Percentiles rank a stretch among this genome's conserved stretches.
Evolutionary conservation across 192 early-diverging fungal species (phyloP).

Genomic region (Coemansia umbellata): DNA sequence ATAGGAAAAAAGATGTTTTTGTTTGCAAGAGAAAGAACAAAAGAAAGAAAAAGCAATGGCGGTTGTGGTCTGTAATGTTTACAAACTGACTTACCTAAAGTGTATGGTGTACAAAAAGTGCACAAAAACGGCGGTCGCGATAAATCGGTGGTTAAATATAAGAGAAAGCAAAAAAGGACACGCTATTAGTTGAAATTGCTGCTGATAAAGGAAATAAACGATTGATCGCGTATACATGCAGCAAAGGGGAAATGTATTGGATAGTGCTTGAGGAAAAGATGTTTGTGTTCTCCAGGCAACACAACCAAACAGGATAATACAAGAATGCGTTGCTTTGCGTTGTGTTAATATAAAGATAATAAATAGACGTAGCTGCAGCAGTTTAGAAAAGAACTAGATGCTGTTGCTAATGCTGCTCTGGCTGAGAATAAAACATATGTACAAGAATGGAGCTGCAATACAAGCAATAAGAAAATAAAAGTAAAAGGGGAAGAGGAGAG

Average conservation of each 20-base stretch:
- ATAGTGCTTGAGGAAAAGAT: no score
- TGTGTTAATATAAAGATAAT: no score
- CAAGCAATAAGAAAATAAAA: background rate
- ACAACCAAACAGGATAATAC: background rate
- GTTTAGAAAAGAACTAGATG: no score
- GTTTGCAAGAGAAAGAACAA: no score
- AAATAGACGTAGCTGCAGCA: background rate
- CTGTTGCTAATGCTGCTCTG: background rate
- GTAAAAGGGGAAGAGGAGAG: background rate
- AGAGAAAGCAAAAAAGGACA: background rate
- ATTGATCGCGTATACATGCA: no score
- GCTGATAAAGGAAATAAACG: no score
- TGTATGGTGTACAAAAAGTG: background rate
- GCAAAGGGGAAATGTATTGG: no score
- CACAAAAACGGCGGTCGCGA: background rate
- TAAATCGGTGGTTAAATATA: background rate
- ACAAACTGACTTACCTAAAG: slow-evolving; percentile 3
- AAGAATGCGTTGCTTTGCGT: no score
- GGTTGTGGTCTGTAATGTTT: no score
- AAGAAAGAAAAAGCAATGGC: no score
- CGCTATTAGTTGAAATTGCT: background rate
- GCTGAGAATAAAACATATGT: background rate
- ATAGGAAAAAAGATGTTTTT: no score
- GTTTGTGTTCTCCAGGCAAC: background rate
- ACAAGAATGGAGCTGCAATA: background rate